phyloP scores from a whole-genome alignment of 495 filamentous ascomycete genomes.

The Neurospora tetraspora region DNA sequence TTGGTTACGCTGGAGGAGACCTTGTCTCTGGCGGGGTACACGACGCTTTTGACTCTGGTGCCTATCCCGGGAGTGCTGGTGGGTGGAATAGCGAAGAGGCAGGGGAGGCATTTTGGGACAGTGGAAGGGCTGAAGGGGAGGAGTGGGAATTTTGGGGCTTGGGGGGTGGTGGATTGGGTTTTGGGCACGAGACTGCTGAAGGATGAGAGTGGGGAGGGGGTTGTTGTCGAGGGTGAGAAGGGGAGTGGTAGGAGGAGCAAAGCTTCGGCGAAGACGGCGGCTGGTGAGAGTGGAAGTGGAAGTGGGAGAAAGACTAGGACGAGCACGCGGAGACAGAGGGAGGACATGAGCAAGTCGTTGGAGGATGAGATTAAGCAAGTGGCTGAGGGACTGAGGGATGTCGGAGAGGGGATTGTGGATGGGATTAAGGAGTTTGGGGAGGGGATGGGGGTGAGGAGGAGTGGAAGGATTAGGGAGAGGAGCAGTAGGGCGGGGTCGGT shows the following conservation, averaged over 20 bases:
- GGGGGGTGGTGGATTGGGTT: conserved; percentile 70
- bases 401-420: not conserved
- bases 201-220: conserved; percentile 17
- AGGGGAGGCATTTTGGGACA: conserved; percentile 54
- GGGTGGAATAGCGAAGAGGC: conserved; percentile 61
- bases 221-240: conserved; percentile 47
- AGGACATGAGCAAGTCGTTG: not conserved
- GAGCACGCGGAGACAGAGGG: conserved; percentile 17
- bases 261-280: too few relatives aligned
- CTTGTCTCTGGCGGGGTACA: conserved; percentile 69
- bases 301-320: conserved; percentile 17
- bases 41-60: conserved; percentile 15
- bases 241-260: conserved; percentile 38
- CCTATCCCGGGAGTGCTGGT: conserved; percentile 62
- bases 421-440: not conserved
- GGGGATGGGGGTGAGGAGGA: not conserved
- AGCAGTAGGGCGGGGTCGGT: not conserved
- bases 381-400: not conserved
- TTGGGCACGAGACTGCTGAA: conserved; percentile 50
- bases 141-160: conserved; percentile 63
- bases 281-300: too few relatives aligned
- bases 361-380: not conserved
- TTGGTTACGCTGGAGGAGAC: conserved; percentile 68
- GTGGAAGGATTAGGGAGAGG: not conserved
- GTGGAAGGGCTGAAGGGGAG: conserved; percentile 15